Evolutionary conservation across 2,329 filamentous ascomycete genomes (phyloP), one percentile per base, ranked within the genome.

Genomic region (Aureobasidium sp.): DNA sequence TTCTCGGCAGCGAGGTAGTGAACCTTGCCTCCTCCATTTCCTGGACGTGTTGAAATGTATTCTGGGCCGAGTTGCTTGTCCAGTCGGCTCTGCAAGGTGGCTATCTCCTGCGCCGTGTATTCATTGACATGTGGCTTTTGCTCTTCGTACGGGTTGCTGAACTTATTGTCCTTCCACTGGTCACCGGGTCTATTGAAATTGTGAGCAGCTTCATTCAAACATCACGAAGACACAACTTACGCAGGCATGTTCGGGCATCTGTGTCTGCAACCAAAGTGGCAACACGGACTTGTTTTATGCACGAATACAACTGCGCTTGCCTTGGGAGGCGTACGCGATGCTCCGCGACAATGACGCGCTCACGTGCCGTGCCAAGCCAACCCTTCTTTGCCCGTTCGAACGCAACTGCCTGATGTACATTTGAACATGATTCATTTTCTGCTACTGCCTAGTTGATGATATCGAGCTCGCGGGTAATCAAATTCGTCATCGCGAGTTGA

Each of bases 1-100:
- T 99, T 99, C 71, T 97, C 93, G 1, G 91, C 92, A n/a, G 91
- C 86, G 57, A 99, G 81, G 75, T 99, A 99, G 73, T 96, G 91
- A 21, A 99, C 89, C 72, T 89, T 93, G 66, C 87, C 84, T 54
- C 92, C 92, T 10, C 87, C 88, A 13, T 91, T 88, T 2, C 94
- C 94, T 15, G 88, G 81, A 69, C 94, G 83, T 45, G 90, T 85
- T 2, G 93, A 97, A 63, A 99, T 90, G 73, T 95, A 99, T 76
- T 99, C 95, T 0, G 94, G 94, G 0, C 94, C 94, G 11, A 99
- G 84, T 72, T 97, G 92, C 71, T 92, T 95, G 71, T 97, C 90
- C 34, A 99, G 84, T 36, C 90, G 86, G 66, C 85, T 85, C 70
- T 96, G 89, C 15, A 99, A 80, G 0, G 90, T 93, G 27, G 91